Percentiles rank a stretch among this genome's conserved stretches.
Evolutionary conservation across 129 eudicot genomes (phyloP).

Genomic region (Saposhnikovia divaricata): DNA sequence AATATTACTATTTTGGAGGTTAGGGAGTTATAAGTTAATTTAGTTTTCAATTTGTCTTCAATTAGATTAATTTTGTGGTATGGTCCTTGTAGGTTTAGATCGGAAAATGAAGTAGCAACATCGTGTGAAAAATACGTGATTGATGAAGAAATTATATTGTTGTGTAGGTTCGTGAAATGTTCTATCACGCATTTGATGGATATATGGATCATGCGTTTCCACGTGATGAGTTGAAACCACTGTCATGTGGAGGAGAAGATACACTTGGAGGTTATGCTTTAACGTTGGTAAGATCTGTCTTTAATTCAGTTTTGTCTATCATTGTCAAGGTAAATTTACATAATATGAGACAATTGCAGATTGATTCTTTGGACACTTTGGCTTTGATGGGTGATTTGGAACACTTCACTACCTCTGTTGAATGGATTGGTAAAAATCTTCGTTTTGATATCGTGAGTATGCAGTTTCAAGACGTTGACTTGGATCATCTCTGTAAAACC

Average conservation of each 20-base stretch:
- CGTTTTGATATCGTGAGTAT: constrained; percentile 95
- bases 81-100: background rate
- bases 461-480: constrained; percentile 12
- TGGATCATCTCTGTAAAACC: background rate
- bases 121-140: background rate
- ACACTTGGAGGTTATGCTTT: constrained; percentile 97
- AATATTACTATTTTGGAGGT: background rate
- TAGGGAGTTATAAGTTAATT: background rate
- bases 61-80: background rate
- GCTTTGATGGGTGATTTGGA: constrained; percentile 88
- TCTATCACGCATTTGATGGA: constrained; percentile 95
- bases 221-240: constrained; percentile 80
- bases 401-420: constrained; percentile 72
- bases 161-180: constrained; percentile 76
- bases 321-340: constrained; percentile 2
- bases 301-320: background rate
- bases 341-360: constrained; percentile 41
- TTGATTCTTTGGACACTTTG: constrained; percentile 87
- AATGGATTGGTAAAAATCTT: constrained; percentile 96
- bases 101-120: background rate
- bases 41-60: background rate
- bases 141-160: background rate
- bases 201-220: constrained; percentile 98
- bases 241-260: constrained; percentile 91
- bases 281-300: constrained; percentile 61